Conservation (phyloP, 176 grass and related monocot genomes). For the Oryza meyeriana region DNA sequence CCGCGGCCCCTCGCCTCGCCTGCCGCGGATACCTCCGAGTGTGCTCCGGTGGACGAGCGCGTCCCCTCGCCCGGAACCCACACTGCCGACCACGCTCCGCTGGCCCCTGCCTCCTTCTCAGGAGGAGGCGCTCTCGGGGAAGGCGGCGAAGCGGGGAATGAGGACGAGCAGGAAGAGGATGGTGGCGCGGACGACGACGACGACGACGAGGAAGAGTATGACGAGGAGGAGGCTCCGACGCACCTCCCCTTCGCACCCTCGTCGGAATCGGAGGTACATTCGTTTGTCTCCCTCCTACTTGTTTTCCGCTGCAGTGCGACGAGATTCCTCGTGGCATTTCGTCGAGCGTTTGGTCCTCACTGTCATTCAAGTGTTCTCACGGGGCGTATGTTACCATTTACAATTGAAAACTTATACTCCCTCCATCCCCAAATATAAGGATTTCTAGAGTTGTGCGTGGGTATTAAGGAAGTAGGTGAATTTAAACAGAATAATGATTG, state of each 20-base stretch:
- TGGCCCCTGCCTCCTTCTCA: neutral
- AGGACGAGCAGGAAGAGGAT: slow-evolving; percentile 3
- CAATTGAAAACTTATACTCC: neutral
- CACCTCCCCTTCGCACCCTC: slow-evolving; percentile 78
- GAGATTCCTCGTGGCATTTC: slow-evolving; percentile 4
- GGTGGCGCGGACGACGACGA: no score
- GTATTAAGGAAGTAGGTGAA: no score
- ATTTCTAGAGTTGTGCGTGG: no score
- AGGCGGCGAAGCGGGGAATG: neutral
- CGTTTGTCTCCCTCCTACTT: neutral
- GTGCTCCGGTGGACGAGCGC: neutral
- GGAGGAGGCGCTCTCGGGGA: neutral
- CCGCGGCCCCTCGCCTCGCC: neutral
- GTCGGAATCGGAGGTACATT: slow-evolving; percentile 69
- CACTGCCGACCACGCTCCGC: neutral
- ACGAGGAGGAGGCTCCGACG: slow-evolving; percentile 40
- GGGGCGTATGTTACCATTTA: neutral
- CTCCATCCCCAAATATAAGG: no score
- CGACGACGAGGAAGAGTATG: slow-evolving; percentile 19
- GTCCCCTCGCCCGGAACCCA: no score
- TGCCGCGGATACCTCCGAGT: neutral
- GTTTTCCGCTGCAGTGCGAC: neutral
- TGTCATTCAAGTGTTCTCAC: neutral
- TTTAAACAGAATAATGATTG: no score
- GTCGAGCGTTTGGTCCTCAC: slow-evolving; percentile 3